phyloP scores from a whole-genome alignment of 1,284 basidiomycete genomes.

The Microbotryum scabiosae region DNA sequence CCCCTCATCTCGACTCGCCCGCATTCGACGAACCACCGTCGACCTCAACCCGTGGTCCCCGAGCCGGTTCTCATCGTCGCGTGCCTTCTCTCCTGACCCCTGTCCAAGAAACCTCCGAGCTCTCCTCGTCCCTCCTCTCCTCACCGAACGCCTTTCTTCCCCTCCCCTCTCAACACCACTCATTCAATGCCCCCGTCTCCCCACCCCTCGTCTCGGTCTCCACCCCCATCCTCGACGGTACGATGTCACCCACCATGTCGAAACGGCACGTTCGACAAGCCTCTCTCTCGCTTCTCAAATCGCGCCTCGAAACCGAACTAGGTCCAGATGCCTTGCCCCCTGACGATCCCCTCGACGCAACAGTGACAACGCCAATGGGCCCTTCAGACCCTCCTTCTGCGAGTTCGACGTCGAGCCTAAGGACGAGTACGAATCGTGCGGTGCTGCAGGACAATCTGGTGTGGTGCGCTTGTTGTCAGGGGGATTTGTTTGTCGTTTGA shows the following conservation, averaged over 20 bases:
- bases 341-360: neutral
- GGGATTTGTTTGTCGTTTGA: conserved; percentile 15
- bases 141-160: conserved; percentile 14
- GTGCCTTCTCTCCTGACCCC: neutral
- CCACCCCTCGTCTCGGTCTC: conserved; percentile 13
- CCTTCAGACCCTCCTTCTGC: neutral
- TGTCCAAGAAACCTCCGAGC: neutral
- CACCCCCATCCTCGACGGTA: conserved; percentile 8
- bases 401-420: neutral
- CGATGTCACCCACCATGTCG: conserved; percentile 9
- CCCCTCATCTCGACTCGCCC: conserved; percentile 1
- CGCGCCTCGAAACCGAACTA: conserved; percentile 33
- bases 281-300: conserved; percentile 27
- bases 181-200: conserved; percentile 15
- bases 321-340: conserved; percentile 10
- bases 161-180: conserved; percentile 13
- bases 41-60: neutral
- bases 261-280: conserved; percentile 26
- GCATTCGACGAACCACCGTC: neutral
- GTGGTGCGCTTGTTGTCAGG: conserved; percentile 23
- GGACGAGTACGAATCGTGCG: conserved; percentile 17
- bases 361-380: neutral
- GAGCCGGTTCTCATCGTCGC: neutral
- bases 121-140: conserved; percentile 15
- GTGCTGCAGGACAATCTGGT: conserved; percentile 28